Percentiles rank a stretch among this genome's conserved stretches.
phyloP scores from a whole-genome alignment of 768 basidiomycete genomes.

The Phallus indusiatus region DNA sequence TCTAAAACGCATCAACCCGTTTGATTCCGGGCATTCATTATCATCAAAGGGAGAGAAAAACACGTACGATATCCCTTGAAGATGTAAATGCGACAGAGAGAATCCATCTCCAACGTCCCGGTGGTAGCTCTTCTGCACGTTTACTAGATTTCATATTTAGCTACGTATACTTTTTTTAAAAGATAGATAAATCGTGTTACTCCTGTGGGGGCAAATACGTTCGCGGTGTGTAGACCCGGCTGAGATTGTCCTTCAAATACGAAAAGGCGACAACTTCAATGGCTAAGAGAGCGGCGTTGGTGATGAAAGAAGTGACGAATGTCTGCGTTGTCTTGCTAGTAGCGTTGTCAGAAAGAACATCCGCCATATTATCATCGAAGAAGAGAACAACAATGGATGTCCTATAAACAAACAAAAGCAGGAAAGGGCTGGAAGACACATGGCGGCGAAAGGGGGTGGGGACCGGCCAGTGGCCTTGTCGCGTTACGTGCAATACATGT shows the following conservation, averaged over 20 bases:
- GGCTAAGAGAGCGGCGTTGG: conserved; percentile 39
- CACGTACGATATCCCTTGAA: conserved; percentile 38
- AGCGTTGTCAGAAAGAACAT: conserved; percentile 1
- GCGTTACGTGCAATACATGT: no score
- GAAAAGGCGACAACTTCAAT: conserved; percentile 47
- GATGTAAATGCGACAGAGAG: conserved; percentile 34
- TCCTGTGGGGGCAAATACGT: conserved; percentile 51
- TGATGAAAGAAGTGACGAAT: conserved; percentile 52
- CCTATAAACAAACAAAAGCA: neutral
- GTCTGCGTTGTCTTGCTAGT: conserved; percentile 29
- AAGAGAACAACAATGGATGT: neutral
- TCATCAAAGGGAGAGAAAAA: no score
- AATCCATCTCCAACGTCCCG: conserved; percentile 42
- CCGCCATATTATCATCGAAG: conserved; percentile 2
- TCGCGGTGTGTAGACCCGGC: conserved; percentile 52
- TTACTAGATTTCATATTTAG: conserved; percentile 25
- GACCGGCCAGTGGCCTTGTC: no score
- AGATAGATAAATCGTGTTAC: conserved; percentile 22
- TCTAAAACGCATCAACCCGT: conserved; percentile 22
- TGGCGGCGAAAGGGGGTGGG: neutral
- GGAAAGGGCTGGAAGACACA: neutral
- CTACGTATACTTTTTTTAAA: neutral
- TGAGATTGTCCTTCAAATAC: conserved; percentile 45
- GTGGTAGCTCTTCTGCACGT: conserved; percentile 35
- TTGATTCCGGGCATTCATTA: neutral